Evolutionary conservation across 1,284 basidiomycete genomes (phyloP).

Genomic region (Fomitiporia mediterranea): DNA sequence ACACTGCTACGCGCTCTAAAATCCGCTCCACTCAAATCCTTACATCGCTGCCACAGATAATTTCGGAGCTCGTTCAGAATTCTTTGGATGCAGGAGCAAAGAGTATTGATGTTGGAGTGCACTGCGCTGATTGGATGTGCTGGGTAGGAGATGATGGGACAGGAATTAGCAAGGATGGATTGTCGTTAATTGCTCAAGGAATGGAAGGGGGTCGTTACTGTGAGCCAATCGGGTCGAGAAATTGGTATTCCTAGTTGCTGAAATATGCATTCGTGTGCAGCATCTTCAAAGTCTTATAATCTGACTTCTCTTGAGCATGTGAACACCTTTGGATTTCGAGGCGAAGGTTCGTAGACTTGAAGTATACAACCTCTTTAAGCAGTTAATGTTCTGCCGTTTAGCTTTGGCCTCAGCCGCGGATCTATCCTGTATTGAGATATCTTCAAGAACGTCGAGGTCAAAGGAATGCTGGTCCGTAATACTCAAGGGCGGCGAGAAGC

Average conservation of each 20-base stretch:
- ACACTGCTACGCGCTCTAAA: constrained; percentile 47
- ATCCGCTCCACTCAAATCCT: constrained; percentile 81
- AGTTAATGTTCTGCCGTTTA: constrained; percentile 28
- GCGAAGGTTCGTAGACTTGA: constrained; percentile 61
- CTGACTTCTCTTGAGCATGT: constrained; percentile 43
- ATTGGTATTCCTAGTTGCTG: neutral
- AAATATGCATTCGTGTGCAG: constrained; percentile 32
- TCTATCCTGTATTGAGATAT: constrained; percentile 70
- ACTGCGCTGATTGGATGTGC: constrained; percentile 69
- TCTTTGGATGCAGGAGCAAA: constrained; percentile 66
- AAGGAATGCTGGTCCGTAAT: constrained; percentile 31
- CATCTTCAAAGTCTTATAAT: constrained; percentile 67
- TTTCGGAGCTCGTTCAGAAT: constrained; percentile 85
- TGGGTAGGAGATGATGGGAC: constrained; percentile 81
- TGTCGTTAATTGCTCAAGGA: constrained; percentile 50
- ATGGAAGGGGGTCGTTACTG: constrained; percentile 59
- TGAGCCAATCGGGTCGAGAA: constrained; percentile 33
- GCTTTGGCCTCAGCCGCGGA: constrained; percentile 82
- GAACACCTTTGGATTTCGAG: constrained; percentile 82
- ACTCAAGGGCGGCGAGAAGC: constrained; percentile 51
- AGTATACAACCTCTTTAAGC: neutral
- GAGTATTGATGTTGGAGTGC: constrained; percentile 59
- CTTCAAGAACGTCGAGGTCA: constrained; percentile 57
- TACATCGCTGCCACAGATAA: constrained; percentile 71
- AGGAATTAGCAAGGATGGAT: constrained; percentile 61